Evolutionary conservation across 192 early-diverging fungal genomes (phyloP).

Genomic region (Podila verticillata): DNA sequence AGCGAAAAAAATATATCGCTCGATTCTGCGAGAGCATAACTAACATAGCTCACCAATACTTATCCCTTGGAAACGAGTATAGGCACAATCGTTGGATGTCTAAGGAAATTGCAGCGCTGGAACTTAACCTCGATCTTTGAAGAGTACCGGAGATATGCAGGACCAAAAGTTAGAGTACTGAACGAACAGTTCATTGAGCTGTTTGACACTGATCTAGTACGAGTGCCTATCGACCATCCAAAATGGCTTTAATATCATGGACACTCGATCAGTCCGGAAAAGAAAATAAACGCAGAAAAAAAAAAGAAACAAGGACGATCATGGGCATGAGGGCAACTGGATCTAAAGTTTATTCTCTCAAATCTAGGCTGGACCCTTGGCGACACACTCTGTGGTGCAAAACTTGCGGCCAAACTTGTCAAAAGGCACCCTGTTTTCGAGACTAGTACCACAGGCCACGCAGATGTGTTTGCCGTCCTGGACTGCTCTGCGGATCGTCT

Average conservation of each 20-base stretch:
- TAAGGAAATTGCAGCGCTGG: constrained; percentile 98
- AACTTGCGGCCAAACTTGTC: constrained; percentile 78
- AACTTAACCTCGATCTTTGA: constrained; percentile 99
- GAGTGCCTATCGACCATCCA: constrained; percentile 76
- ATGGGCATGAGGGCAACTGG: no score
- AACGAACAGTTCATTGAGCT: constrained; percentile 97
- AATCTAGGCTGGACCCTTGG: constrained; percentile 33
- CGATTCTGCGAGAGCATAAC: background rate
- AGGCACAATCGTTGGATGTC: constrained; percentile 97
- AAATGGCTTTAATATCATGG: constrained; percentile 74
- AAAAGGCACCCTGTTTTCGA: constrained; percentile 72
- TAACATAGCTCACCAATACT: background rate
- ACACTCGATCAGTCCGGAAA: background rate
- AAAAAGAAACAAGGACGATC: background rate
- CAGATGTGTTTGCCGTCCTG: constrained; percentile 63
- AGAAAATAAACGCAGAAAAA: background rate
- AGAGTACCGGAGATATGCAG: constrained; percentile 95
- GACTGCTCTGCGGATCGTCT: constrained; percentile 29
- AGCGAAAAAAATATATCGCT: background rate
- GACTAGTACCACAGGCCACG: constrained; percentile 63
- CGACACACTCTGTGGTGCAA: constrained; percentile 63
- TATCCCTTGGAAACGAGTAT: background rate
- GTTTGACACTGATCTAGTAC: constrained; percentile 97
- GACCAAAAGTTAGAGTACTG: constrained; percentile 95
- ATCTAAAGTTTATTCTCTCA: background rate